Percentiles rank a stretch among this genome's conserved stretches.
phyloP scores from a whole-genome alignment of 495 filamentous ascomycete species.

The Penicillium ucsense region DNA sequence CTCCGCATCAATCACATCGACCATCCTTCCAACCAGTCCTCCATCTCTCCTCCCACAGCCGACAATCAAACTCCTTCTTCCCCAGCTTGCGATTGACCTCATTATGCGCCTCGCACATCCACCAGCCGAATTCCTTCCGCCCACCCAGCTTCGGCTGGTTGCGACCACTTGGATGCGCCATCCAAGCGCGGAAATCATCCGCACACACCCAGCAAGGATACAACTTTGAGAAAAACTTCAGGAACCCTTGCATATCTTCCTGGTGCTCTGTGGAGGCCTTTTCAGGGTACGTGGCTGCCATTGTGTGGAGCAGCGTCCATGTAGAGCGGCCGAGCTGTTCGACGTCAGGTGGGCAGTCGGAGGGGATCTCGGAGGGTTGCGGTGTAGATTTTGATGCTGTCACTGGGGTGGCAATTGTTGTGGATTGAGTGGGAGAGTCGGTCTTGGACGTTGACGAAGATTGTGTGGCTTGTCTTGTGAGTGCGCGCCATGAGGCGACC shows the following conservation, averaged over 20 bases:
- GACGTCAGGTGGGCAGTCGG: conserved; percentile 51
- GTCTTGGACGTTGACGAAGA: conserved; percentile 7
- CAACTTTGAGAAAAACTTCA: conserved; percentile 65
- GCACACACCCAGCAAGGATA: conserved; percentile 96
- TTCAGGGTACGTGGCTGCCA: conserved; percentile 77
- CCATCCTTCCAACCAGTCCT: conserved; percentile 90
- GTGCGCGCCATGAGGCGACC: conserved; percentile 55
- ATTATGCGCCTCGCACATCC: conserved; percentile 98
- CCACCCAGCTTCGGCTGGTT: conserved; percentile 60
- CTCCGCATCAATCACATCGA: conserved; percentile 35
- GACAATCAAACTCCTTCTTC: conserved; percentile 86
- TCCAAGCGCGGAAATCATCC: conserved; percentile 80
- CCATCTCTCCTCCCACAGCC: conserved; percentile 90
- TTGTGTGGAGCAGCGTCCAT: conserved; percentile 89
- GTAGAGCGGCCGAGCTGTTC: conserved; percentile 73
- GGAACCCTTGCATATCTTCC: conserved; percentile 64
- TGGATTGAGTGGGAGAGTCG: conserved; percentile 18
- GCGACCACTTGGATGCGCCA: conserved; percentile 47
- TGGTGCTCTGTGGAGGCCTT: conserved; percentile 57
- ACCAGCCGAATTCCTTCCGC: conserved; percentile 69
- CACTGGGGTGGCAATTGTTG: conserved; percentile 3
- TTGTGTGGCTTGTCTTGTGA: conserved; percentile 45
- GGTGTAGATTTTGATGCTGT: conserved; percentile 10
- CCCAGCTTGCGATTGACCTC: conserved; percentile 91
- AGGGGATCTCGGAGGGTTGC: conserved; percentile 8